Evolutionary conservation across 768 basidiomycete genomes (phyloP), one percentile per base, ranked within the genome.

Genomic region (Flagelloscypha sp.): DNA sequence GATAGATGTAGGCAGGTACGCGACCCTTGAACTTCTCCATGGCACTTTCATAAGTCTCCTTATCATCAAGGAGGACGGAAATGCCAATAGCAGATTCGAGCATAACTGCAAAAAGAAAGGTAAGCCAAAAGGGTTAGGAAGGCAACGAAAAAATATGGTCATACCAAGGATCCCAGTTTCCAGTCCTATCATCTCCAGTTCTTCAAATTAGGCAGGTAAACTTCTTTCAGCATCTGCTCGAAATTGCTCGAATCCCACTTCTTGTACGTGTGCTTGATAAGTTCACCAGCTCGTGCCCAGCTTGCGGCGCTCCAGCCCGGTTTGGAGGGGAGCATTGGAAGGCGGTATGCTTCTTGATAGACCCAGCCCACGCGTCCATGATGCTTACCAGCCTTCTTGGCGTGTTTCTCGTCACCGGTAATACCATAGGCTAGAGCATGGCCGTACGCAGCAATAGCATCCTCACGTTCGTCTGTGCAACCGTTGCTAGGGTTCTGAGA

Each of bases 331-430:
- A 12, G 38, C 38, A 16, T 39, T 39, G 4, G 38, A 39, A 13
- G 25, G 18, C 16, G n/a, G 30, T 27, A 27, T 39, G 38, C 9
- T 6, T 6, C 31, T 34, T 39, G 31, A 39, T 39, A 12, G 38
- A 33, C 22, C 29, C 28, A 8, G 38, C 38, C 38, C 38, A 39
- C 11, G 38, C 38, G 24, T 39, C 35, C 38, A 39, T 39, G 16
- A n/a, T 39, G 35, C 33, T 30, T 25, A 18, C 33, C 35, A 7
- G 38, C 38, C 16, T 39, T 39, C n/a, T 34, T 20, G 9, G 38
- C 38, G 32, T 39, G 35, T 3, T 35, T 12, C 10, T 30, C 18
- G 13, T 16, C 18, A 17, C 38, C 38, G n/a, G 38, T 25, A 17
- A 39, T 39, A n/a, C 35, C 33, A 16, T 24, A 39, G 5, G 38